Evolutionary conservation across 768 basidiomycete genomes (phyloP).

Genomic region (Amanita fuliginea): DNA sequence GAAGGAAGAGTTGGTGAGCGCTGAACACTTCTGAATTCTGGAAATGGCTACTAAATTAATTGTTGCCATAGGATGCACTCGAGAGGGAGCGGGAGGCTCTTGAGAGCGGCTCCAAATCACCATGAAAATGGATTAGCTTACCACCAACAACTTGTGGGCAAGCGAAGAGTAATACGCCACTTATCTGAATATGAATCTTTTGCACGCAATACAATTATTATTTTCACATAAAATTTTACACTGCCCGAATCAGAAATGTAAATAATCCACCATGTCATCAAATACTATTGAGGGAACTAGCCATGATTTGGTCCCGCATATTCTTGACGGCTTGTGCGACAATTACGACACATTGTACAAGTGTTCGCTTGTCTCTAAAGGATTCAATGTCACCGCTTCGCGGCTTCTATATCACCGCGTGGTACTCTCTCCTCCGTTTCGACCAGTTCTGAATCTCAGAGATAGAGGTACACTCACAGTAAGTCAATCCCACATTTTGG

Average conservation of each 20-base stretch:
- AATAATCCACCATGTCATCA: not conserved
- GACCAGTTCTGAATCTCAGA: constrained; percentile 22
- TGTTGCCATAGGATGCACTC: constrained; percentile 12
- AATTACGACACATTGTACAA: constrained; percentile 25
- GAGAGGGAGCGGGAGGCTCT: constrained; percentile 13
- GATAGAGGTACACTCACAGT: constrained; percentile 23
- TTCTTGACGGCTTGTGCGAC: not conserved
- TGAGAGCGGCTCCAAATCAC: constrained; percentile 5
- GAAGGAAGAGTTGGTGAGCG: constrained; percentile 18
- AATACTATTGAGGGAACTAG: not conserved
- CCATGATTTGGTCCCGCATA: not conserved
- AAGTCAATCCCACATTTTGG: constrained; percentile 7
- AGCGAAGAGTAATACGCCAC: not conserved
- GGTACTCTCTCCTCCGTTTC: constrained; percentile 26
- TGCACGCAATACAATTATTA: not conserved
- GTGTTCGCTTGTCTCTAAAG: constrained; percentile 34
- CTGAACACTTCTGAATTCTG: constrained; percentile 3
- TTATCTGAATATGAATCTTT: not conserved
- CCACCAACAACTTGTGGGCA: not conserved
- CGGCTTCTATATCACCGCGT: constrained; percentile 34
- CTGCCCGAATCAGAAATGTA: not conserved
- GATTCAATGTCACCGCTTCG: constrained; percentile 34
- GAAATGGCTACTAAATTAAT: not conserved
- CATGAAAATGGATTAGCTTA: not conserved
- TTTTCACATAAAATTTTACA: not conserved